Base-by-base conservation (phyloP, 1,284 basidiomycete genomes). In the Gomphus bonarii region DNA sequence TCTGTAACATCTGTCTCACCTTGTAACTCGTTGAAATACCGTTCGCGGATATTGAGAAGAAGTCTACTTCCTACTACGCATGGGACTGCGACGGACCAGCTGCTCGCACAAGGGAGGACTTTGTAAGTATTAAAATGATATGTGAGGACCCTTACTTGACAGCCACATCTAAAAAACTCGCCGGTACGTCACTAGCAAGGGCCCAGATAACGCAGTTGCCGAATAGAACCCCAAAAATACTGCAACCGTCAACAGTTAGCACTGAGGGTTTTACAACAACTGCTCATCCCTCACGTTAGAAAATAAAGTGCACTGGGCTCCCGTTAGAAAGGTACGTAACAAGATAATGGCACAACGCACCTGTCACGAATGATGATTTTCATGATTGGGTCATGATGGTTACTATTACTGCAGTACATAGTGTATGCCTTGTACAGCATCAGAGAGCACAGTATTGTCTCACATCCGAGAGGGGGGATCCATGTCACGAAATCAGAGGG, bases 1-100 rank as follows among this genome's bases (percentile, higher is more conserved):
- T 38, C 36, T 38, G 14, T 38, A 14, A n/a, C 14, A 38, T n/a
- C 7, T 38, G 14, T 38, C 36, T 16, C 9, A 14, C 16, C 16
- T n/a, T 1, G 1, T 16, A 38, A 14, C 14, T 38, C 16, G 36
- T 38, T 16, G 14, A 38, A 38, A 14, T 16, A 16, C 36, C 44
- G 44, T 30, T 47, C 68, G 14, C 78, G 76, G 28, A 82, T 73
- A 60, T 81, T 82, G 28, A 82, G 70, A 22, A 79, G 74, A 14
- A 82, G 72, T 20, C 80, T 70, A 63, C 76, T 81, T 9, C 76
- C 73, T 55, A 82, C 70, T 3, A 80, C 76, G 63, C 76, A 80
- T 0, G 80, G 78, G 65, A 82, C 69, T 1, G 80, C 76, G 14
- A 80, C 72, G 3, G 78, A 72, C 66, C 81, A 82, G 12, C 75